Conservation (phyloP, 164 flowering plant genomes). For the Sedum album region DNA sequence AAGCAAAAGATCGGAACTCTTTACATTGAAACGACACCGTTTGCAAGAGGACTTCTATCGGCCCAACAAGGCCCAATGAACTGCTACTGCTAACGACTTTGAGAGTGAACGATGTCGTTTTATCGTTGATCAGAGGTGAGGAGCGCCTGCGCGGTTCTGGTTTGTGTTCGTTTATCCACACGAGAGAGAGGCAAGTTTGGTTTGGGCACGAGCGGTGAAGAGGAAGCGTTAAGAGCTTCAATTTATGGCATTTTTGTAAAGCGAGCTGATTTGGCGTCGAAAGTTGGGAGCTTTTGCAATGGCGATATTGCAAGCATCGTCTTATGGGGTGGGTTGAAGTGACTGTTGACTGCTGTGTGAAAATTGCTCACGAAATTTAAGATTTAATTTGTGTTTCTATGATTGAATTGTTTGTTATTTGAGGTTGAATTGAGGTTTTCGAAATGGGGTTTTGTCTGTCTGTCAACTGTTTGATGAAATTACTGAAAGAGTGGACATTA, state of each 20-base stretch:
- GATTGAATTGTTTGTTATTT: neutral
- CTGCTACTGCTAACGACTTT: too few species aligned
- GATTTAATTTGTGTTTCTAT: neutral
- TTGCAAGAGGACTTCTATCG: too few species aligned
- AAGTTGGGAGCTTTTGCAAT: slow-evolving; percentile 1
- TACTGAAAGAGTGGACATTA: neutral
- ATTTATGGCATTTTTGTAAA: neutral
- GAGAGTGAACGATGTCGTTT: neutral
- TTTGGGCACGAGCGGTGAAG: neutral
- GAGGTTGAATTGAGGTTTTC: neutral
- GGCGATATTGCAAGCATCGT: slow-evolving; percentile 8
- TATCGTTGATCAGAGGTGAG: neutral
- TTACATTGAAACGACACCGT: too few species aligned
- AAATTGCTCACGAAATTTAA: neutral
- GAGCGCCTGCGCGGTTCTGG: slow-evolving; percentile 6
- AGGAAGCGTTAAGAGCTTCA: neutral
- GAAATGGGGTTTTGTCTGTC: neutral
- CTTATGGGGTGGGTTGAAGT: slow-evolving; percentile 1
- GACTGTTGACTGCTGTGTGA: neutral
- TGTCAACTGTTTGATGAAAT: neutral
- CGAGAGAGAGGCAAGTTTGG: neutral
- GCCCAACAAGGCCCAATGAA: neutral
- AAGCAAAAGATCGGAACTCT: too few species aligned
- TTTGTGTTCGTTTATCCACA: slow-evolving; percentile 3
- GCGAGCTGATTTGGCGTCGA: neutral